These are phyloP conservation scores for Cercospora brassicicola DNA, from an alignment of 2,329 filamentous ascomycete species.

Conservation along the genomic window DNA sequence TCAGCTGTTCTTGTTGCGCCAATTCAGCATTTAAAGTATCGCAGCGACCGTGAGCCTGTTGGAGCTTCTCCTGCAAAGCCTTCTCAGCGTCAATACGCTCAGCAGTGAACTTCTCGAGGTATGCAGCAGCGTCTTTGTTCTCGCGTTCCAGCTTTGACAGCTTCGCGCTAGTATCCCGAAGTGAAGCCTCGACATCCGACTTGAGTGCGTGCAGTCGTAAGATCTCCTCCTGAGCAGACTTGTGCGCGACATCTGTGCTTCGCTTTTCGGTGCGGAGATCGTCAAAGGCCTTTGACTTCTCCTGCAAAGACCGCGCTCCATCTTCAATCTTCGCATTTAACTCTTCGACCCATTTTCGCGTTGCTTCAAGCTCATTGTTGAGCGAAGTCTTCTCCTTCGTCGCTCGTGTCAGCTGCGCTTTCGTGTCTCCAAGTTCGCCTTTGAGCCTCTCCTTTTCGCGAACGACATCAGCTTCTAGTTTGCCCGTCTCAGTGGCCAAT, in stretches of 20 bases:
- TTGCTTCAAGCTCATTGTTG: constrained; percentile 18
- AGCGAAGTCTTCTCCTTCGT: constrained; percentile 22
- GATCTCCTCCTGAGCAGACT: constrained; percentile 18
- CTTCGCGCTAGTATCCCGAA: constrained; percentile 19
- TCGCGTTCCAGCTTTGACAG: constrained; percentile 26
- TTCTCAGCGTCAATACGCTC: constrained; percentile 18
- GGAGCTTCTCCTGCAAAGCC: constrained; percentile 23
- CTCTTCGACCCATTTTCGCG: constrained; percentile 19
- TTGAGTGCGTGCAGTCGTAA: constrained; percentile 18
- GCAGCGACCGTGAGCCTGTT: constrained; percentile 20
- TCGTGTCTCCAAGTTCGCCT: constrained; percentile 9
- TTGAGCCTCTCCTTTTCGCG: constrained; percentile 14
- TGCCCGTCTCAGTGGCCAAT: constrained; percentile 5
- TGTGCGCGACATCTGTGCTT: constrained; percentile 10
- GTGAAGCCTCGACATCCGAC: constrained; percentile 18
- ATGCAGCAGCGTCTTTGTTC: constrained; percentile 22
- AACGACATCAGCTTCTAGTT: constrained; percentile 10
- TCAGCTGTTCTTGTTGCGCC: constrained; percentile 13
- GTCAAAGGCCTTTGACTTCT: constrained; percentile 15
- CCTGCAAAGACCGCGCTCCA: constrained; percentile 19
- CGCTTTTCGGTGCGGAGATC: constrained; percentile 19
- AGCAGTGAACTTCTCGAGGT: constrained; percentile 21
- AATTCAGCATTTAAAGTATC: constrained; percentile 18
- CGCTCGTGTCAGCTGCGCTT: constrained; percentile 12
- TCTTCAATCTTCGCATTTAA: constrained; percentile 20